Base-by-base conservation (phyloP, 192 early-diverging fungal species). In the Coemansia sp. region DNA sequence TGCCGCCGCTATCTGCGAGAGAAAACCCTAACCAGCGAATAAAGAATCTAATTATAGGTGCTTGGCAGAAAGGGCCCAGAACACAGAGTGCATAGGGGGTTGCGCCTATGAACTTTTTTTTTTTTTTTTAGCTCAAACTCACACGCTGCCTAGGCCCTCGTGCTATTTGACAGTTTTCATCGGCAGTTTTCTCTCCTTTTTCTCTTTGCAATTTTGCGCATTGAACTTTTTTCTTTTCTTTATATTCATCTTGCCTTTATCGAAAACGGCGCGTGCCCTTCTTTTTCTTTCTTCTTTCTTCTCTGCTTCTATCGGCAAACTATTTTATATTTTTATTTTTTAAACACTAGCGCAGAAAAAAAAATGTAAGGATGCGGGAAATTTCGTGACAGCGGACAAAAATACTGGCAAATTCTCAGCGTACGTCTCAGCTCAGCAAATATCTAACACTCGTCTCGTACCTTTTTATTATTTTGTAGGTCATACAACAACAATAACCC, bases 401-500 rank as follows among this genome's bases (percentile, higher is more conserved):
- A 43, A 15, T 3, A 12, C 18, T 45, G 44, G 8, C 24, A 29
- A 29, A 52, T 29, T 52, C 50, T 4, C 11, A 35, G 32, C 32
- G 55, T 13, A 15, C 7, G 35, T 29, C 38, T n/a, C 13, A 59
- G 39, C 34, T 55, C 35, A 8, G 34, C 35, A 16, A 12, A 12
- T 37, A 1, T 18, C 58, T 59, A 59, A 59, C 58, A 22, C n/a
- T 9, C 13, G 16, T 16, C 10, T n/a, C 2, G 20, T 38, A 6
- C 34, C 8, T 35, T 35, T 35, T 35, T 8, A 35, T 32, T 24
- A 24, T 24, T 24, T 35, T 44, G 37, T 65, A 73, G 71, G 65
- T 73, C 71, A 27, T 67, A 73, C 29, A 35, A 73, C 29, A 67
- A 64, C 61, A 52, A 29, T 8, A 66, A 41, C 35, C 34, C 58